Evolutionary conservation across 345 rosid species (phyloP).

Genomic region (Hypericum perforatum): DNA sequence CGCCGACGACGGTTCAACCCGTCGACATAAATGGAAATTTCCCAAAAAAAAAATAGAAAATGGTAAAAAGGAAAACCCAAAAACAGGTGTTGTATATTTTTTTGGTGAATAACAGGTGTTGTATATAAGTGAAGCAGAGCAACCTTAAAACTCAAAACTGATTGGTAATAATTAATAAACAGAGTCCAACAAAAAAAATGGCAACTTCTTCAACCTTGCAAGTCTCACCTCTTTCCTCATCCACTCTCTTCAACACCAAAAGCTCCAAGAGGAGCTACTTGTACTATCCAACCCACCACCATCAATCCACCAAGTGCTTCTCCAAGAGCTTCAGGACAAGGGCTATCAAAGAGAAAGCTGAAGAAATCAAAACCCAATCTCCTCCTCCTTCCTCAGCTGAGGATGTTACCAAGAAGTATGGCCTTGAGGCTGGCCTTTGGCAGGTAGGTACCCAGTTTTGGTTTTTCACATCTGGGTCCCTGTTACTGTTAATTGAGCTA

Average conservation of each 20-base stretch:
- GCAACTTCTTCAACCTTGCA: slow-evolving; percentile 42
- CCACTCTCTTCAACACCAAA: slow-evolving; percentile 14
- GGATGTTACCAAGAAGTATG: slow-evolving; percentile 72
- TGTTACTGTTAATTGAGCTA: too few species aligned
- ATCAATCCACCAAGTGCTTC: slow-evolving; percentile 19
- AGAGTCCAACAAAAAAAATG: not conserved
- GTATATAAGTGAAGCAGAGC: too few species aligned
- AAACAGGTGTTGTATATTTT: too few species aligned
- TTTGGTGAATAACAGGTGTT: too few species aligned
- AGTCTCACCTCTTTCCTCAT: slow-evolving; percentile 16
- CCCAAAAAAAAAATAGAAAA: too few species aligned
- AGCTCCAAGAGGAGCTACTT: slow-evolving; percentile 16
- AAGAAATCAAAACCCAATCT: slow-evolving; percentile 27
- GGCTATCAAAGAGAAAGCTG: slow-evolving; percentile 52
- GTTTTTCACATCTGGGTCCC: too few species aligned
- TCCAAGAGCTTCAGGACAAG: slow-evolving; percentile 31
- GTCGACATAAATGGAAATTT: too few species aligned
- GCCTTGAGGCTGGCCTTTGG: slow-evolving; percentile 90
- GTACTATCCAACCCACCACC: slow-evolving; percentile 5
- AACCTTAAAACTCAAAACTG: too few species aligned
- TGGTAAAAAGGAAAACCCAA: too few species aligned
- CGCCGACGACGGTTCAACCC: too few species aligned
- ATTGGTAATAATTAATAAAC: too few species aligned
- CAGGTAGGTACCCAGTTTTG: slow-evolving; percentile 59
- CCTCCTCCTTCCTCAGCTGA: slow-evolving; percentile 47